These are phyloP conservation scores for Ephemerocybe angulata DNA, from an alignment of 768 basidiomycete species.

Conservation along the genomic window DNA sequence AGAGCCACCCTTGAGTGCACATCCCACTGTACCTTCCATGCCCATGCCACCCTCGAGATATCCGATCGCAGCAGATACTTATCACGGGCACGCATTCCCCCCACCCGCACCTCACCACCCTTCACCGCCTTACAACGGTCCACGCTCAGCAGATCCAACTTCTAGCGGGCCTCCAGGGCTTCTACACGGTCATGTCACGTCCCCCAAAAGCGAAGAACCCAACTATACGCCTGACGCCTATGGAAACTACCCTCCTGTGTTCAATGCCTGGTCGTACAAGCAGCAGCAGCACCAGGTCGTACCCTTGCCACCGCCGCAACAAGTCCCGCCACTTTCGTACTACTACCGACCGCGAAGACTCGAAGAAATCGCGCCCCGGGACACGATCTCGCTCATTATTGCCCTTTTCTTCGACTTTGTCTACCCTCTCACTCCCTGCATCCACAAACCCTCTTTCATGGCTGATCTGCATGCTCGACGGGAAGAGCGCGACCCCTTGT, in stretches of 20 bases:
- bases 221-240: slow-evolving; percentile 47
- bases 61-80: slow-evolving; percentile 67
- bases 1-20: slow-evolving; percentile 44
- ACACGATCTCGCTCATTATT: slow-evolving; percentile 78
- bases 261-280: slow-evolving; percentile 70
- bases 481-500: slow-evolving; percentile 86
- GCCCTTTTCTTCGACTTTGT: slow-evolving; percentile 92
- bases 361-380: slow-evolving; percentile 78
- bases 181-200: slow-evolving; percentile 27
- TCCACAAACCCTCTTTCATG: slow-evolving; percentile 90
- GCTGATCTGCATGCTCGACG: slow-evolving; percentile 77
- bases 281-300: slow-evolving; percentile 44
- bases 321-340: slow-evolving; percentile 63
- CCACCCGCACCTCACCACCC: slow-evolving; percentile 26
- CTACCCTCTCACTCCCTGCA: slow-evolving; percentile 84
- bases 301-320: slow-evolving; percentile 40
- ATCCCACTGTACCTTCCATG: slow-evolving; percentile 38
- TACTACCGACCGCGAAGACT: slow-evolving; percentile 74
- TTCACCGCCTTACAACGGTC: slow-evolving; percentile 38
- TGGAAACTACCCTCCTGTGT: slow-evolving; percentile 50
- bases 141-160: slow-evolving; percentile 34
- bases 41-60: slow-evolving; percentile 65
- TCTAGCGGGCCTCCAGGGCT: slow-evolving; percentile 27
- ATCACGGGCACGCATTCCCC: slow-evolving; percentile 44
- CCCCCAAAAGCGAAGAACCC: slow-evolving; percentile 45